These are phyloP conservation scores for Simplicillium sp. DNA, from an alignment of 2,329 filamentous ascomycete genomes.

Conservation along the genomic window DNA sequence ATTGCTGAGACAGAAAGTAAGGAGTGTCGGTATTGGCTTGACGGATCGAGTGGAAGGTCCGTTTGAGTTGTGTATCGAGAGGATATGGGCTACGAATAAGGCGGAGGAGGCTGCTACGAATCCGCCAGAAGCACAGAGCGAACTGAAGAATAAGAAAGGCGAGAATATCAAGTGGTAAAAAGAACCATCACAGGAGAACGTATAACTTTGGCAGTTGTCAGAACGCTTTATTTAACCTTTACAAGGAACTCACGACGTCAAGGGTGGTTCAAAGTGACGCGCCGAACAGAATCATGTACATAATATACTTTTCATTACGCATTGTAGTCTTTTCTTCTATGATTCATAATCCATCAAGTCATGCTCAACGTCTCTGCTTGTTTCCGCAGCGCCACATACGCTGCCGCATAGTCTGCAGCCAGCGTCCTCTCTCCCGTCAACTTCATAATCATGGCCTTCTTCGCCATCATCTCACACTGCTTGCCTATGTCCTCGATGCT, in stretches of 20 bases:
- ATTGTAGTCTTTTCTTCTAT: not conserved
- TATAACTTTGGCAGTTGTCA: not conserved
- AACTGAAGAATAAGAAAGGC: constrained; percentile 26
- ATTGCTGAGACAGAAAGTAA: constrained; percentile 76
- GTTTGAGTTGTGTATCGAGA: constrained; percentile 77
- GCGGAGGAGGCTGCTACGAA: constrained; percentile 13
- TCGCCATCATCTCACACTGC: constrained; percentile 71
- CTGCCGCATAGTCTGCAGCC: constrained; percentile 58
- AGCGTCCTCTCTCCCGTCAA: constrained; percentile 53
- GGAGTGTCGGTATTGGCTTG: constrained; percentile 76
- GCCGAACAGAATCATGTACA: not conserved
- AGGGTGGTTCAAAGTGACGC: too few species aligned
- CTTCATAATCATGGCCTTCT: constrained; percentile 71
- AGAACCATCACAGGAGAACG: too few species aligned
- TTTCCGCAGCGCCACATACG: constrained; percentile 50
- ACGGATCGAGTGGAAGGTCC: constrained; percentile 84
- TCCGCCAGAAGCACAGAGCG: constrained; percentile 13
- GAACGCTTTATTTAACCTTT: too few species aligned
- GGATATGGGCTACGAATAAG: constrained; percentile 81
- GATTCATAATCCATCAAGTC: constrained; percentile 2
- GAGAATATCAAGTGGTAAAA: constrained; percentile 26
- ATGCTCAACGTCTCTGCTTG: constrained; percentile 19
- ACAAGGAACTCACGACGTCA: not conserved
- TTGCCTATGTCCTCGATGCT: constrained; percentile 54
- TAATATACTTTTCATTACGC: constrained; percentile 5